These are phyloP conservation scores for Gossypium rotundifolium DNA, from an alignment of 345 rosid genomes.

Conservation along the genomic window DNA sequence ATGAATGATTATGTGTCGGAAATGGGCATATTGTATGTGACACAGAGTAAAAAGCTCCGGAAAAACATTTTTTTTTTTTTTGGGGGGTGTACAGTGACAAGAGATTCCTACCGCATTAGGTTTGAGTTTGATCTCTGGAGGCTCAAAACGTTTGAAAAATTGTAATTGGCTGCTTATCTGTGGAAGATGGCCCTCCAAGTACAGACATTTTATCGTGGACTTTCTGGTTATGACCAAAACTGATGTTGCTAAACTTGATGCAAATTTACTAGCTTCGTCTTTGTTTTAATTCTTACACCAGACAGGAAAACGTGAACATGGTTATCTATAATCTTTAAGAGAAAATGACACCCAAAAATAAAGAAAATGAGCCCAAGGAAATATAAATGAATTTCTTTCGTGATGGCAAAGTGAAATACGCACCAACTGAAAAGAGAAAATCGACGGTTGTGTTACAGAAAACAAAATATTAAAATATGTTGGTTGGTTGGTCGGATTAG, in stretches of 20 bases:
- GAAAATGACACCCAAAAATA: neutral
- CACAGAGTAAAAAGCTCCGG: too few relatives aligned
- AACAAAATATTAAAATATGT: slow-evolving; percentile 7
- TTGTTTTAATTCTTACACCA: neutral
- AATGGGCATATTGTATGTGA: too few relatives aligned
- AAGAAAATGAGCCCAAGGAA: neutral
- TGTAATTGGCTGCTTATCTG: too few relatives aligned
- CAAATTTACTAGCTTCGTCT: neutral
- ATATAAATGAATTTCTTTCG: neutral
- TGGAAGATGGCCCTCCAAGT: too few relatives aligned
- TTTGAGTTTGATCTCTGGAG: too few relatives aligned
- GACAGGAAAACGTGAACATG: neutral
- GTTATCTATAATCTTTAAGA: neutral
- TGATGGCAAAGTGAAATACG: neutral
- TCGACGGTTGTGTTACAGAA: neutral
- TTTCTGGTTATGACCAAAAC: neutral
- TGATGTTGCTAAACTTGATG: neutral
- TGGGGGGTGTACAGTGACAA: too few relatives aligned
- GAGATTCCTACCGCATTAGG: too few relatives aligned
- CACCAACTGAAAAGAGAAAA: neutral
- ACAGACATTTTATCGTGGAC: neutral
- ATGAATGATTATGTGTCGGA: too few relatives aligned
- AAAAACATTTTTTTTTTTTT: too few relatives aligned
- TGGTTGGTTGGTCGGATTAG: slow-evolving; percentile 12
- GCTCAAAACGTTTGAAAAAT: too few relatives aligned